Percentiles rank a stretch among this genome's conserved stretches.
phyloP scores from a whole-genome alignment of 2,329 filamentous ascomycete genomes.

The Graphilbum sp. region DNA sequence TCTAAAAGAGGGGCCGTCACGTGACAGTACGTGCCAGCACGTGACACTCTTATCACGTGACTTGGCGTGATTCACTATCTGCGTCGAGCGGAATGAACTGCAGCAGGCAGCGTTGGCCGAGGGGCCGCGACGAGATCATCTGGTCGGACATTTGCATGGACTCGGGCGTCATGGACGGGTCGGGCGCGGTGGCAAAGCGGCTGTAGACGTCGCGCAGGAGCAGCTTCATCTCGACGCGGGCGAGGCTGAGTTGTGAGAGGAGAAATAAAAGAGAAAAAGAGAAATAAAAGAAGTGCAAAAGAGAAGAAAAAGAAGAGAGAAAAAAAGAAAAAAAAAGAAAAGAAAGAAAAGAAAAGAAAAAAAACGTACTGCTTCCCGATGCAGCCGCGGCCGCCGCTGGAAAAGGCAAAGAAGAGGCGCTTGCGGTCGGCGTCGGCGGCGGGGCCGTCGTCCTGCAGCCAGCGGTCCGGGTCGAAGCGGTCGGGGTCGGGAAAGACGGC shows the following conservation, averaged over 20 bases:
- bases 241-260: constrained; percentile 25
- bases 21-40: no score
- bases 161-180: constrained; percentile 33
- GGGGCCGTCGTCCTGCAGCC: constrained; percentile 58
- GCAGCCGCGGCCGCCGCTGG: constrained; percentile 47
- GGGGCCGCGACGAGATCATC: constrained; percentile 47
- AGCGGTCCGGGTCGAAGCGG: constrained; percentile 63
- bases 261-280: background rate
- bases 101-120: constrained; percentile 41
- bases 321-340: background rate
- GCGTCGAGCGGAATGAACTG: constrained; percentile 21
- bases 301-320: background rate
- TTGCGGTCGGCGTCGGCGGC: constrained; percentile 51
- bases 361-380: constrained; percentile 47
- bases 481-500: constrained; percentile 68
- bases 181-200: constrained; percentile 36
- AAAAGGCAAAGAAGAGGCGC: constrained; percentile 48
- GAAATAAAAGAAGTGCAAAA: background rate
- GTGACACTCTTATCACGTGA: no score
- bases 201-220: constrained; percentile 47
- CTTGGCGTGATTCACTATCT: no score
- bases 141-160: constrained; percentile 52
- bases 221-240: constrained; percentile 51
- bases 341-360: background rate
- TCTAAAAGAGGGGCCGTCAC: no score